Percentiles rank a stretch among this genome's conserved stretches.
These are phyloP conservation scores for Hypoxylon rubiginosum DNA, from an alignment of 2,329 filamentous ascomycete species.

Conservation along the genomic window DNA sequence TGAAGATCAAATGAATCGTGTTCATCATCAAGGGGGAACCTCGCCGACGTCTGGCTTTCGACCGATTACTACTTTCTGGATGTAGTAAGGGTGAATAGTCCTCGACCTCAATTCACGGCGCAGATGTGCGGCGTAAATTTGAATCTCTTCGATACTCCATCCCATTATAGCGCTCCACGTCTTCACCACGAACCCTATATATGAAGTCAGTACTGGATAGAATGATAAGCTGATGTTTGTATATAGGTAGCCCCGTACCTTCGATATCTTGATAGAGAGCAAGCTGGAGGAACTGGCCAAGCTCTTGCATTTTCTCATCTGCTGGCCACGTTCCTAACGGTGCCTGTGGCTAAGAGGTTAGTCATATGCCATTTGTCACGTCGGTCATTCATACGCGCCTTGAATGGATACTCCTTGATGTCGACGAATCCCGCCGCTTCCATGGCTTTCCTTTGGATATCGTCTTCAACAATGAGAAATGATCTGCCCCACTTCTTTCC, in stretches of 20 bases:
- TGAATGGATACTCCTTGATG: conserved; percentile 42
- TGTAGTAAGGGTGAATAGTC: conserved; percentile 45
- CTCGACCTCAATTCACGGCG: conserved; percentile 47
- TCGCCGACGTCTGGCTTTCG: conserved; percentile 44
- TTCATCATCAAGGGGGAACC: conserved; percentile 5
- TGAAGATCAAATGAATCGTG: background rate
- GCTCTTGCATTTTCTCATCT: conserved; percentile 53
- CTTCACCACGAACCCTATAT: conserved; percentile 47
- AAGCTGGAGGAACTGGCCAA: conserved; percentile 53
- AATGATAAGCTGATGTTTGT: background rate
- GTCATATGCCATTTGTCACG: background rate
- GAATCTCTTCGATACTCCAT: conserved; percentile 48
- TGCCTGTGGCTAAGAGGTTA: conserved; percentile 42
- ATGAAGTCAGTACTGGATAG: background rate
- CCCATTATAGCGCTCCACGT: conserved; percentile 48
- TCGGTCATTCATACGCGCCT: conserved; percentile 34
- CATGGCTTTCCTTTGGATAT: conserved; percentile 50
- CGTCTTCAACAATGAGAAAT: conserved; percentile 51
- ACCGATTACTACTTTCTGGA: conserved; percentile 45
- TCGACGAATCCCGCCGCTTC: conserved; percentile 50
- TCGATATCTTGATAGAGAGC: conserved; percentile 53
- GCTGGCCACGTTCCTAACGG: conserved; percentile 59
- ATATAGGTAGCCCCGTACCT: conserved; percentile 39
- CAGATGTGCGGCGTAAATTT: conserved; percentile 49
- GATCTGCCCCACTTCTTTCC: conserved; percentile 51